phyloP scores from a whole-genome alignment of 2,329 filamentous ascomycete genomes.

The Talaromyces sp. region DNA sequence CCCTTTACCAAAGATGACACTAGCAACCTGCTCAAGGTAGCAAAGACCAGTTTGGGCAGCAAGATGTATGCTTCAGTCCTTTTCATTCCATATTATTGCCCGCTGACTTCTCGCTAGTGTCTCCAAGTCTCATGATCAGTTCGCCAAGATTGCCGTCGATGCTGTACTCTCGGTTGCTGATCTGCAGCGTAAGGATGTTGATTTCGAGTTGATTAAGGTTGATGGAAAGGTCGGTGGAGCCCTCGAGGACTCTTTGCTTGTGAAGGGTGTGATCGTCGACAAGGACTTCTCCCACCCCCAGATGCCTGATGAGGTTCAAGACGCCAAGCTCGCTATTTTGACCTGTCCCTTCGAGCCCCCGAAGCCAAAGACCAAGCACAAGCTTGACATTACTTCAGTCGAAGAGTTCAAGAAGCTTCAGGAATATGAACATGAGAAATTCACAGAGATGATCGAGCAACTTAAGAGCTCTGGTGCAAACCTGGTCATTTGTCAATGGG shows the following conservation, averaged over 20 bases:
- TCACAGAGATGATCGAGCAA: conserved; percentile 97
- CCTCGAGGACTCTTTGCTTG: conserved; percentile 88
- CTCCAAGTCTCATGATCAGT: conserved; percentile 97
- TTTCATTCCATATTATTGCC: conserved; percentile 12
- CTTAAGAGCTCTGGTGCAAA: conserved; percentile 98
- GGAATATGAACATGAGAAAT: conserved; percentile 93
- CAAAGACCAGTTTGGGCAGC: conserved; percentile 92
- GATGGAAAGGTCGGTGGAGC: conserved; percentile 96
- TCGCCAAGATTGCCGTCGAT: conserved; percentile 95
- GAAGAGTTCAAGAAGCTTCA: conserved; percentile 99
- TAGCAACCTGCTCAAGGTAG: conserved; percentile 87
- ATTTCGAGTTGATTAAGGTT: conserved; percentile 99
- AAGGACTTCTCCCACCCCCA: conserved; percentile 99
- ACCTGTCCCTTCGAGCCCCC: conserved; percentile 98
- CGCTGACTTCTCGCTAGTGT: conserved; percentile 54
- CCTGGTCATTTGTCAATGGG: conserved; percentile 98
- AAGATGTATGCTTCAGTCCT: conserved; percentile 67
- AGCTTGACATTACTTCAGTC: conserved; percentile 94
- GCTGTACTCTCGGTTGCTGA: conserved; percentile 96
- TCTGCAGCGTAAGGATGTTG: conserved; percentile 92
- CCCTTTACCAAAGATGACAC: conserved; percentile 80
- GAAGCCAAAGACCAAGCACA: conserved; percentile 99
- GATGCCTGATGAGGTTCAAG: conserved; percentile 92
- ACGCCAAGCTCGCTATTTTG: conserved; percentile 96
- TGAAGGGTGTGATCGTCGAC: conserved; percentile 98